These are phyloP conservation scores for Penicillium subrubescens DNA, from an alignment of 495 filamentous ascomycete species.

Conservation along the genomic window DNA sequence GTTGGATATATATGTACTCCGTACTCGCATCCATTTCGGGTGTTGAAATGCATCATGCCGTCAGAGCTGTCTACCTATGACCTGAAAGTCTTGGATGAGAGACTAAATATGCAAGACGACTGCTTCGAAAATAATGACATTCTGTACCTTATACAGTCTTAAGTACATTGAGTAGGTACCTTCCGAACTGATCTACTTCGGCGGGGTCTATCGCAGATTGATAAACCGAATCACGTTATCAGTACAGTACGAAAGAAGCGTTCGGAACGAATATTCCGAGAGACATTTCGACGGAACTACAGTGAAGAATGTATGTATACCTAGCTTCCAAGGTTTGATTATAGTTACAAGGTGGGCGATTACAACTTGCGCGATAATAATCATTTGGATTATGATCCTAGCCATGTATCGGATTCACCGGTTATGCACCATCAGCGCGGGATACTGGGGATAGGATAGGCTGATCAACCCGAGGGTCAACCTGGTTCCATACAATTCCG, in stretches of 20 bases:
- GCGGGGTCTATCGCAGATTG: background rate
- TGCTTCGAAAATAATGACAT: too few relatives aligned
- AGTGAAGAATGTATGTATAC: background rate
- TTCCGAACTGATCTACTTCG: background rate
- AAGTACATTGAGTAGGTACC: too few relatives aligned
- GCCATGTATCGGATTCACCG: too few relatives aligned
- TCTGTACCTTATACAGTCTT: too few relatives aligned
- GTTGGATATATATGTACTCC: slow-evolving; percentile 5
- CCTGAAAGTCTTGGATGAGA: background rate
- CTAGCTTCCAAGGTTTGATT: too few relatives aligned
- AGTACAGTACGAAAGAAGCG: background rate
- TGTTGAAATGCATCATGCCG: slow-evolving; percentile 5
- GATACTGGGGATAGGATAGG: background rate
- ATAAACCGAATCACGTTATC: background rate
- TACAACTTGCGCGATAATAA: too few relatives aligned
- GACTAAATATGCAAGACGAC: background rate
- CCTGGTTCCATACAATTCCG: background rate
- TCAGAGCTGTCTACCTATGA: background rate
- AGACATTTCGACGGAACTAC: background rate
- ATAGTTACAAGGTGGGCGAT: too few relatives aligned
- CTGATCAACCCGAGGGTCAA: background rate
- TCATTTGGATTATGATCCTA: too few relatives aligned
- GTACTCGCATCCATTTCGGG: background rate
- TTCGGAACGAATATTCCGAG: background rate
- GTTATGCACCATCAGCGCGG: background rate